These are phyloP conservation scores for Yarrowia sp. DNA, from an alignment of 805 yeast species.

Conservation along the genomic window DNA sequence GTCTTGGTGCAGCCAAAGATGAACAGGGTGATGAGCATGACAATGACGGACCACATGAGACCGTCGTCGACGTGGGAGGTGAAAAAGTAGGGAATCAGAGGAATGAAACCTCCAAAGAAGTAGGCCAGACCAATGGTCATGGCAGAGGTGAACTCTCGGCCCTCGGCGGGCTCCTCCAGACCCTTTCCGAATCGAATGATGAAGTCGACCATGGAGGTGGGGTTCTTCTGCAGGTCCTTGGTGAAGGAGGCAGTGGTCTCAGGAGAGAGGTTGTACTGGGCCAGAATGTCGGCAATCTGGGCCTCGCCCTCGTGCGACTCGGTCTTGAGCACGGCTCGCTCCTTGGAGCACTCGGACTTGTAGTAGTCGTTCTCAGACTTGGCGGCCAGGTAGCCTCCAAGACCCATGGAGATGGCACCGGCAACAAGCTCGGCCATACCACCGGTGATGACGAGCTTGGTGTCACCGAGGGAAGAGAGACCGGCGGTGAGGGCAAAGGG, in stretches of 20 bases:
- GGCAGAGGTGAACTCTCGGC: conserved; percentile 87
- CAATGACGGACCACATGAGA: conserved; percentile 70
- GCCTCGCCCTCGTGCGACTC: conserved; percentile 60
- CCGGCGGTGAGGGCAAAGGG: conserved; percentile 99
- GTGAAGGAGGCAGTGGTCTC: conserved; percentile 76
- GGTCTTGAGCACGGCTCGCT: conserved; percentile 43
- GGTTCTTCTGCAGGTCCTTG: conserved; percentile 77
- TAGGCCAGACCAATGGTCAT: conserved; percentile 88
- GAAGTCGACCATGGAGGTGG: conserved; percentile 82
- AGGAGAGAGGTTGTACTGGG: conserved; percentile 71
- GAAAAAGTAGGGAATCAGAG: conserved; percentile 90
- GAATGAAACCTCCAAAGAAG: conserved; percentile 91
- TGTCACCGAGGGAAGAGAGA: conserved; percentile 84
- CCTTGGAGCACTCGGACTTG: conserved; percentile 47
- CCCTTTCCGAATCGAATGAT: conserved; percentile 88
- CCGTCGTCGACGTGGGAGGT: conserved; percentile 77
- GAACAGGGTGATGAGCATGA: conserved; percentile 86
- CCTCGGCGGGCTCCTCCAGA: conserved; percentile 94
- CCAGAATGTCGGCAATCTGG: conserved; percentile 79
- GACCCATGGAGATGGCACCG: conserved; percentile 97
- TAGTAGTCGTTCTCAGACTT: conserved; percentile 66
- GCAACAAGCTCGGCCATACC: conserved; percentile 97
- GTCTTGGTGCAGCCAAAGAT: conserved; percentile 88
- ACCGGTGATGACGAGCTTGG: conserved; percentile 93
- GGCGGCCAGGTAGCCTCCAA: conserved; percentile 96